Base-by-base conservation (phyloP, 202 grass and related monocot genomes). In the Tripidium arundinaceum region DNA sequence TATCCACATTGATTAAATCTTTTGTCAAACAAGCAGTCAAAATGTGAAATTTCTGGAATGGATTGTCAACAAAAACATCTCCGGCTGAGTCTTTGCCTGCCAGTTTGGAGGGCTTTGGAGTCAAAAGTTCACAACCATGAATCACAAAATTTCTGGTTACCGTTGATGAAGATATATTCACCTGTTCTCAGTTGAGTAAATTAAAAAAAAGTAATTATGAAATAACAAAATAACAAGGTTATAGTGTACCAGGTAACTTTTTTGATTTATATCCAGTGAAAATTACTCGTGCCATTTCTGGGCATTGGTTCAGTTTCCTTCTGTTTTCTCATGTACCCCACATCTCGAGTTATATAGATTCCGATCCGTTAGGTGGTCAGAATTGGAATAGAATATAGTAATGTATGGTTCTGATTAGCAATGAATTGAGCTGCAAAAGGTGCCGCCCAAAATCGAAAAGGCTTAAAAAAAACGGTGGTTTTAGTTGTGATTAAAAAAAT, bases 381-480 rank as follows among this genome's bases (percentile, higher is more conserved):
- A 49, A 76, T 7, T 24, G 49, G 62, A 46, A 66, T 19, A 37
- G 11, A 64, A 78, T 78, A 78, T 14, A 49, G 61, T 12, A 67
- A 22, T 36, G 15, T 8, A 49, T 49, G 46, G 46, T 16, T 49
- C 16, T 78, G 61, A 16, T 63, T 50, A 26, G 21, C 24, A 79
- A 37, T 78, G 13, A 15, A 37, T 61, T 49, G 29, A 40, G 29
- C 29, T 62, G 74, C 65, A 70, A 62, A 84, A 78, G 54, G n/a
- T 62, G n/a, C 41, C 68, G 9, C 27, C 52, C 37, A 25, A 60
- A 13, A 40, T 26, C 5, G 19, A n/a, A 77, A 27, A 62, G 9
- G 50, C 47, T 52, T 37, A 7, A 2, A n/a, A 52, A 42, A 58
- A 34, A 43, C 22, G 54, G 8, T 33, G 58, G 16, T 57, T 77